Evolutionary conservation across 2,329 filamentous ascomycete genomes (phyloP), one percentile per base, ranked within the genome.

Genomic region (Cytospora chrysosperma): DNA sequence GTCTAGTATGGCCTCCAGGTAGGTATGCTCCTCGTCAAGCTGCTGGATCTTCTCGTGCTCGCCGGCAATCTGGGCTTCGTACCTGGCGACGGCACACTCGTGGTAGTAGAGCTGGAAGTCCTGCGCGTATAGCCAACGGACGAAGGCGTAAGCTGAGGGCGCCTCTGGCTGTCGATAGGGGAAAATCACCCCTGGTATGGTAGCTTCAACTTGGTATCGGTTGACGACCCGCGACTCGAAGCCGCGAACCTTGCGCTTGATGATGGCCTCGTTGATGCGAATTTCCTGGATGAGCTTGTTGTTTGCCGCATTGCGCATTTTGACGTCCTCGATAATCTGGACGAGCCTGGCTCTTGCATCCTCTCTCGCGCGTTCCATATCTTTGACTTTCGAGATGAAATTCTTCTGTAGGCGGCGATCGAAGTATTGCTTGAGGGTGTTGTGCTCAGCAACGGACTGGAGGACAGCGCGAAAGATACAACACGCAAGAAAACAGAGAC

Each of bases 401-500:
- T 26, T 24, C 9, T 54, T 56, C 47, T 62, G 53, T 8, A 55
- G 40, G 24, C 60, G 59, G 21, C 50, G 49, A 47, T 47, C 28
- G 27, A 51, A 40, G 59, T 47, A 62, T 15, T 47, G 50, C 34
- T 32, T 49, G 49, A 56, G 19, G 21, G 49, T 54, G 15, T 30
- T 34, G 7, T 49, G 49, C 8, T 56, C 12, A 19, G 64, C 57
- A n/a, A 63, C 56, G 19, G 37, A 55, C 30, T 62, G 61, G 24
- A 63, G 49, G 10, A 56, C 40, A 6, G 15, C 52, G n/a, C 56
- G 60, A 1, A 59, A 52, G 28, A 56, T 47, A 32, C 64, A 68
- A 59, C 51, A 49, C 8, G 40, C 30, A 47, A 53, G 17, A 40
- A 53, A 15, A 3, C 43, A 21, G 26, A 56, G 6, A 21, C 30